Evolutionary conservation across 2,329 filamentous ascomycete species (phyloP).

Genomic region (Aspergillus sp.): DNA sequence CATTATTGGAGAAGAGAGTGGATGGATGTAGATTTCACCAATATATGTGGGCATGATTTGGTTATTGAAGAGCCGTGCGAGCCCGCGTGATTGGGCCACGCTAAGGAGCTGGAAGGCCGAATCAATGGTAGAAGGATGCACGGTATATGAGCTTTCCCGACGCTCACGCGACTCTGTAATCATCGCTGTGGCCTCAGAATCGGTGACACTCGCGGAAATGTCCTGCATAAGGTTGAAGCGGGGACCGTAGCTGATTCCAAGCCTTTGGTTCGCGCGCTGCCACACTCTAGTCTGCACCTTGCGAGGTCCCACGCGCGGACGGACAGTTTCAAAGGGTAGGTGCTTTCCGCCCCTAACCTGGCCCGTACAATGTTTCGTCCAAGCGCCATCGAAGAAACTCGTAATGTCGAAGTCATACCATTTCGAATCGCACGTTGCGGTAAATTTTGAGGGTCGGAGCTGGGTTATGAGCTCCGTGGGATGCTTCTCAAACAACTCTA

Average conservation of each 20-base stretch:
- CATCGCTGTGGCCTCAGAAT: not conserved
- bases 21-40: conserved; percentile 22
- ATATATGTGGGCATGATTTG: conserved; percentile 27
- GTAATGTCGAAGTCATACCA: conserved; percentile 36
- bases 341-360: conserved; percentile 23
- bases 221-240: conserved; percentile 18
- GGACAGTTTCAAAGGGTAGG: not conserved
- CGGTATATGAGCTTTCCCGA: conserved; percentile 20
- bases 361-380: conserved; percentile 33
- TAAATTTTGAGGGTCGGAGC: conserved; percentile 21
- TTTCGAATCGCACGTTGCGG: conserved; percentile 19
- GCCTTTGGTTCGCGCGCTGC: conserved; percentile 18
- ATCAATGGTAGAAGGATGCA: conserved; percentile 30
- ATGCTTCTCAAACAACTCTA: conserved; percentile 23
- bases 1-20: conserved; percentile 3
- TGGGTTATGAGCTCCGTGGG: conserved; percentile 27
- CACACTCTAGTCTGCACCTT: conserved; percentile 6
- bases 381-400: conserved; percentile 26
- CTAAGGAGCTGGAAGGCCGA: conserved; percentile 28
- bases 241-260: conserved; percentile 22
- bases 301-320: not conserved
- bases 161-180: conserved; percentile 7
- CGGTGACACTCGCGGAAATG: not conserved
- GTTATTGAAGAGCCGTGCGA: conserved; percentile 16
- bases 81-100: conserved; percentile 26